These are phyloP conservation scores for Microstegium vimineum DNA, from an alignment of 176 grass and related monocot species.

Conservation along the genomic window DNA sequence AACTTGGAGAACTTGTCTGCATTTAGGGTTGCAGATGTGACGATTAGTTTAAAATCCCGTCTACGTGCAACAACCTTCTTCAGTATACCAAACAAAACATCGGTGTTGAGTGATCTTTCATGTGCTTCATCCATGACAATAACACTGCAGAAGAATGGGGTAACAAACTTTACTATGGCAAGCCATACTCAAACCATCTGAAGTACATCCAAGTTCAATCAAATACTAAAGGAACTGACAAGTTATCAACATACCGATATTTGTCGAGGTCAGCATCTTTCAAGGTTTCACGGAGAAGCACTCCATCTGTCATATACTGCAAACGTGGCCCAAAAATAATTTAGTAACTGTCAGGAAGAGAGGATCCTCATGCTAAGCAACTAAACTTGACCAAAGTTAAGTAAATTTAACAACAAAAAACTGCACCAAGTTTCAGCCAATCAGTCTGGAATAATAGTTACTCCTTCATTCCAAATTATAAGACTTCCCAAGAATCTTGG, in stretches of 20 bases:
- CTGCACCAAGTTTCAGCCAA: not conserved
- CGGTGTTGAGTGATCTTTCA: conserved; percentile 83
- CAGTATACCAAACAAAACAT: conserved; percentile 89
- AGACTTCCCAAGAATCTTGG: no score
- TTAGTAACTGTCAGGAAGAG: conserved; percentile 11
- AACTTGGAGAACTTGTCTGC: conserved; percentile 96
- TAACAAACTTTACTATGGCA: conserved; percentile 6
- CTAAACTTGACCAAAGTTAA: not conserved
- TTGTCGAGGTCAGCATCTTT: conserved; percentile 97
- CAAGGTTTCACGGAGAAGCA: conserved; percentile 94
- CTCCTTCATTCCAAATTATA: no score
- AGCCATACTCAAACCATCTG: conserved; percentile 6
- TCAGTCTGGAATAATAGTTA: not conserved
- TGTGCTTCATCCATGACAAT: conserved; percentile 99
- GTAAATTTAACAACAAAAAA: not conserved
- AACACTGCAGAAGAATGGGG: conserved; percentile 48
- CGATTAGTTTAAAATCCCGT: conserved; percentile 76
- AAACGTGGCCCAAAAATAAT: conserved; percentile 17
- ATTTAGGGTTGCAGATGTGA: conserved; percentile 95
- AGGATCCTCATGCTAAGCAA: conserved; percentile 1
- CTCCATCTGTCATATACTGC: conserved; percentile 99
- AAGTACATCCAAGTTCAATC: conserved; percentile 4
- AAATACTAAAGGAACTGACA: not conserved
- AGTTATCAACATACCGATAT: conserved; percentile 67
- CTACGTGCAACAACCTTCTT: conserved; percentile 79